Evolutionary conservation across 495 filamentous ascomycete species (phyloP).

Genomic region (Diplogelasinospora grovesii): DNA sequence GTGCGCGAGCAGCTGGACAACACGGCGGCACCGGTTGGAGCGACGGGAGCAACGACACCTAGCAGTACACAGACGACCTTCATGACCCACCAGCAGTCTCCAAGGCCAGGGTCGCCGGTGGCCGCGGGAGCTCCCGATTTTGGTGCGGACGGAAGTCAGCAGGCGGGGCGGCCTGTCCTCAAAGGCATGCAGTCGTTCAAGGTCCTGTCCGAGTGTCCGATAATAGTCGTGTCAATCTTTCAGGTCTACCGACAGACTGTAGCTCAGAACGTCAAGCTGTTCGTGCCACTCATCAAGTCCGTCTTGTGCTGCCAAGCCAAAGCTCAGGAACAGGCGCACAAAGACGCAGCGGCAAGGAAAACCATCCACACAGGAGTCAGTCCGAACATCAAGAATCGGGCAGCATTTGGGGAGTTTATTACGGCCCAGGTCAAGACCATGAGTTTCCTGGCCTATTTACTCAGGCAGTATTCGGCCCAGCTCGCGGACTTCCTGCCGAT

Average conservation of each 20-base stretch:
- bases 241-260: slow-evolving; percentile 81
- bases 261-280: slow-evolving; percentile 76
- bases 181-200: slow-evolving; percentile 99
- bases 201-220: slow-evolving; percentile 93
- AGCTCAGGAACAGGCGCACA: slow-evolving; percentile 88
- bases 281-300: slow-evolving; percentile 88
- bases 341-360: slow-evolving; percentile 64
- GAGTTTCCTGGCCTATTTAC: slow-evolving; percentile 93
- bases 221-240: slow-evolving; percentile 97
- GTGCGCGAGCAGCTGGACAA: slow-evolving; percentile 91
- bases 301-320: slow-evolving; percentile 85
- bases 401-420: slow-evolving; percentile 95
- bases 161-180: slow-evolving; percentile 68
- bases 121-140: slow-evolving; percentile 49
- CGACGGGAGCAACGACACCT: slow-evolving; percentile 72
- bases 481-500: slow-evolving; percentile 83
- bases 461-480: slow-evolving; percentile 81
- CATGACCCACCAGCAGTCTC: slow-evolving; percentile 59
- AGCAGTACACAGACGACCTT: slow-evolving; percentile 60
- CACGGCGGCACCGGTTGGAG: slow-evolving; percentile 36
- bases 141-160: slow-evolving; percentile 67
- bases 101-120: slow-evolving; percentile 82
- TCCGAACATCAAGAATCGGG: slow-evolving; percentile 86
- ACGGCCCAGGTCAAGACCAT: slow-evolving; percentile 98
- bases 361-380: slow-evolving; percentile 89